Conservation (phyloP, 2,329 filamentous ascomycete genomes). For the Ascochyta viciae-villosae region DNA sequence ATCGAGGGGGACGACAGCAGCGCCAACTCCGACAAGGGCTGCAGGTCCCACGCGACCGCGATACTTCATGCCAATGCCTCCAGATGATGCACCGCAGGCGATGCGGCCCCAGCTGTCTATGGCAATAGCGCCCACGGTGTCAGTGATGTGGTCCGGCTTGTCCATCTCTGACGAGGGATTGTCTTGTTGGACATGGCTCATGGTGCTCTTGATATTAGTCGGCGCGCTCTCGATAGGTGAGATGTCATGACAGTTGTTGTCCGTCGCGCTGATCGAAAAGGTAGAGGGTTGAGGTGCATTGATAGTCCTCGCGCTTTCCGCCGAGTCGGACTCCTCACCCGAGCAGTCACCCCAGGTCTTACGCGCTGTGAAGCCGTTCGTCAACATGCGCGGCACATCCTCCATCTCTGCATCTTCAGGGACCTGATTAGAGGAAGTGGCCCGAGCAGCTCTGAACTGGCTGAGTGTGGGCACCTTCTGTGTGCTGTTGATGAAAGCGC, state of each 20-base stretch:
- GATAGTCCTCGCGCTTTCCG: constrained; percentile 31
- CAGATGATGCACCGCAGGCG: constrained; percentile 93
- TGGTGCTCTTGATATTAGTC: constrained; percentile 18
- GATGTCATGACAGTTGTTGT: constrained; percentile 1
- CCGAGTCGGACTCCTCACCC: constrained; percentile 40
- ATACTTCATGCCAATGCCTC: constrained; percentile 98
- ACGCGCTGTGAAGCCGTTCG: constrained; percentile 9
- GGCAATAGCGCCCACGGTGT: constrained; percentile 95
- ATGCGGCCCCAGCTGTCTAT: constrained; percentile 87
- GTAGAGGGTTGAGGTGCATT: constrained; percentile 16
- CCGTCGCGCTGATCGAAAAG: neutral
- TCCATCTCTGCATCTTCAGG: constrained; percentile 34
- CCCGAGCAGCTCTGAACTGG: constrained; percentile 20
- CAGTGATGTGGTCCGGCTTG: constrained; percentile 72
- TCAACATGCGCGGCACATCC: constrained; percentile 25
- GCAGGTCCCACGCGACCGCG: constrained; percentile 89
- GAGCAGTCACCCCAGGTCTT: constrained; percentile 51
- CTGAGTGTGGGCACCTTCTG: constrained; percentile 48
- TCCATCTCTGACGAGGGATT: constrained; percentile 9
- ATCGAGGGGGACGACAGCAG: constrained; percentile 82
- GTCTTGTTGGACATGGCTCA: constrained; percentile 24
- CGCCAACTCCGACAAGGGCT: constrained; percentile 89
- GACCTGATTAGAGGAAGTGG: constrained; percentile 15
- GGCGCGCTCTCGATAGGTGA: neutral
- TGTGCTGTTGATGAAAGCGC: constrained; percentile 53